These are phyloP conservation scores for Chiua virens DNA, from an alignment of 768 basidiomycete genomes.

Conservation along the genomic window DNA sequence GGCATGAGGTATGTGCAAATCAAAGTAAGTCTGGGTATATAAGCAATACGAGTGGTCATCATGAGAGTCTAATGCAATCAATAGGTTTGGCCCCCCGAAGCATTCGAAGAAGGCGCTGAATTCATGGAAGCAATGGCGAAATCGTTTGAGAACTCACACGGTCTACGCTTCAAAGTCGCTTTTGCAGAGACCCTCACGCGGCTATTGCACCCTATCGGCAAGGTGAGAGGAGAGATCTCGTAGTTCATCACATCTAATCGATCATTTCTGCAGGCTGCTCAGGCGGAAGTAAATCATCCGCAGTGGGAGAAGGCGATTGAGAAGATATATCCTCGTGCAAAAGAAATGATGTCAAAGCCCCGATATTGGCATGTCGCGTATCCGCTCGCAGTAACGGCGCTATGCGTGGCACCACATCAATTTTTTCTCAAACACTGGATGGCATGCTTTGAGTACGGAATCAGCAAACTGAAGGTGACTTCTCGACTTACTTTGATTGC, in stretches of 20 bases:
- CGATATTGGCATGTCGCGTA: constrained; percentile 89
- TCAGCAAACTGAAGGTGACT: constrained; percentile 78
- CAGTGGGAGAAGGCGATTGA: constrained; percentile 93
- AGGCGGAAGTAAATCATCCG: constrained; percentile 94
- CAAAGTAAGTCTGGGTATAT: constrained; percentile 47
- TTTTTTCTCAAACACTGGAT: constrained; percentile 85
- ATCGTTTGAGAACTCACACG: constrained; percentile 82
- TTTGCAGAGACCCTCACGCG: constrained; percentile 82
- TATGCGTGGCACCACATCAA: constrained; percentile 86
- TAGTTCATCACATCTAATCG: background rate
- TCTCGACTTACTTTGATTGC: background rate
- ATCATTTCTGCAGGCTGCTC: constrained; percentile 63
- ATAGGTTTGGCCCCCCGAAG: constrained; percentile 91
- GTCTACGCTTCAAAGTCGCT: constrained; percentile 74
- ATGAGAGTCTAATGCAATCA: background rate
- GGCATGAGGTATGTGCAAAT: constrained; percentile 82
- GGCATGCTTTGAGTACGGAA: constrained; percentile 65
- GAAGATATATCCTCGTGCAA: constrained; percentile 75
- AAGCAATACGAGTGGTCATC: background rate
- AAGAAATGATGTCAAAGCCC: constrained; percentile 83
- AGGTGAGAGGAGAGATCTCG: constrained; percentile 45
- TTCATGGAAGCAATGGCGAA: constrained; percentile 84
- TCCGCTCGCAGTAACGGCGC: constrained; percentile 75
- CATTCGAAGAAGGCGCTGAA: constrained; percentile 91
- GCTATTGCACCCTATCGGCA: constrained; percentile 83